A percentile compares a stretch with the other conserved stretches of the same genome.
Conservation (phyloP, 1,139 yeast genomes). For the Suhomyces bolitotheri region DNA sequence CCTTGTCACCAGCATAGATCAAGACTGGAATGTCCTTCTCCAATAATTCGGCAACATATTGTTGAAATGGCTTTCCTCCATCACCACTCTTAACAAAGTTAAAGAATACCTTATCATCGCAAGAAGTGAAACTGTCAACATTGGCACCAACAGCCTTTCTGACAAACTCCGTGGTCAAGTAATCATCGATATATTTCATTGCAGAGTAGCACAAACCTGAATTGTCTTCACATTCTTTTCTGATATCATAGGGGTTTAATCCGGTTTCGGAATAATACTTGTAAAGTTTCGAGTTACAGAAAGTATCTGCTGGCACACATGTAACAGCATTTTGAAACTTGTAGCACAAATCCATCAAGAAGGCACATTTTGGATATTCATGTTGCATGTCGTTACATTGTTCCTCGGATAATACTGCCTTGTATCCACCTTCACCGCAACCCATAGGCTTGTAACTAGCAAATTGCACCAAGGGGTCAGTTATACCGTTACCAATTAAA, state of each 20-base stretch:
- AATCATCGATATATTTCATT: slow-evolving; percentile 54
- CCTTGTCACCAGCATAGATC: slow-evolving; percentile 44
- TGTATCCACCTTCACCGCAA: slow-evolving; percentile 79
- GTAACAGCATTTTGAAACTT: slow-evolving; percentile 42
- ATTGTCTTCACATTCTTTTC: slow-evolving; percentile 55
- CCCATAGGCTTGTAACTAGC: slow-evolving; percentile 79
- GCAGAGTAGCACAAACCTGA: slow-evolving; percentile 59
- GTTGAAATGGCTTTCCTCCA: slow-evolving; percentile 64
- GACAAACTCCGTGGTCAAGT: slow-evolving; percentile 59
- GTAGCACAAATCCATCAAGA: slow-evolving; percentile 56
- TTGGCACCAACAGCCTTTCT: slow-evolving; percentile 63
- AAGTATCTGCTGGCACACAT: slow-evolving; percentile 56
- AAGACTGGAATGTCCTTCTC: slow-evolving; percentile 47
- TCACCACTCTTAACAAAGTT: slow-evolving; percentile 63
- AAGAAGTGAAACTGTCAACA: slow-evolving; percentile 54
- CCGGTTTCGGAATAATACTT: slow-evolving; percentile 60
- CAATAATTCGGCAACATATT: slow-evolving; percentile 56
- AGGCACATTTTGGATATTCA: slow-evolving; percentile 58
- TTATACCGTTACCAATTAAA: slow-evolving; percentile 81
- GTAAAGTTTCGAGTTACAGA: slow-evolving; percentile 40
- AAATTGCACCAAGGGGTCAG: slow-evolving; percentile 72
- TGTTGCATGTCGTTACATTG: slow-evolving; percentile 56
- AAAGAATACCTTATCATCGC: slow-evolving; percentile 56
- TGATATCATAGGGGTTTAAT: slow-evolving; percentile 67
- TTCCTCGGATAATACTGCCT: slow-evolving; percentile 60